Conservation (phyloP, 2,329 filamentous ascomycete genomes). For the Alternaria hordeiaustralica region DNA sequence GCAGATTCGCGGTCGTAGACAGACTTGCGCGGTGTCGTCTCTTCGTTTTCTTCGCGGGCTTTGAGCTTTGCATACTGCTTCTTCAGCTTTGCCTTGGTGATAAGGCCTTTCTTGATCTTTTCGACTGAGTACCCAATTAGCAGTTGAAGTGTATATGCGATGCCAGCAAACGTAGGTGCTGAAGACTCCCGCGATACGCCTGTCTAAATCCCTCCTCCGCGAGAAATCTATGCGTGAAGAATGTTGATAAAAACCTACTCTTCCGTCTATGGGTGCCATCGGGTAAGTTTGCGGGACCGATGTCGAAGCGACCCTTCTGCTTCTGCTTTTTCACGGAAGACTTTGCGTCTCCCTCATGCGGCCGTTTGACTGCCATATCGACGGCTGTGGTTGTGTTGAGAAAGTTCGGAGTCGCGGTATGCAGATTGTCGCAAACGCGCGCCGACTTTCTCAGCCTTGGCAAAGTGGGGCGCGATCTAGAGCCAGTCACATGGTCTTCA, state of each 20-base stretch:
- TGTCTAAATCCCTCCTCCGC: not conserved
- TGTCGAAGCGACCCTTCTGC: conserved; percentile 75
- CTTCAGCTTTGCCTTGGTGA: conserved; percentile 91
- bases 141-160: not conserved
- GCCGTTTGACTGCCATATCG: conserved; percentile 66
- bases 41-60: conserved; percentile 59
- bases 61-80: conserved; percentile 92
- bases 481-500: conserved; percentile 15
- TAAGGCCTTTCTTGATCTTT: conserved; percentile 88
- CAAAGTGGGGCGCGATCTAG: conserved; percentile 15
- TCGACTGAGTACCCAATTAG: conserved; percentile 62
- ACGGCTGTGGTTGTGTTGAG: not conserved
- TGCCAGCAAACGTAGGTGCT: not conserved
- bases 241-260: conserved; percentile 51
- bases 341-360: conserved; percentile 55
- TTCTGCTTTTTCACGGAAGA: conserved; percentile 51
- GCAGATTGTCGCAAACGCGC: conserved; percentile 7
- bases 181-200: not conserved
- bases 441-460: conserved; percentile 30
- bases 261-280: conserved; percentile 89
- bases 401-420: conserved; percentile 1
- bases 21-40: conserved; percentile 38
- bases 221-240: not conserved
- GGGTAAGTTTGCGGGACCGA: conserved; percentile 88
- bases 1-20: conserved; percentile 36